Evolutionary conservation across 2,329 filamentous ascomycete species (phyloP), one percentile per base, ranked within the genome.

Genomic region (Aspergillus hiratsukae): DNA sequence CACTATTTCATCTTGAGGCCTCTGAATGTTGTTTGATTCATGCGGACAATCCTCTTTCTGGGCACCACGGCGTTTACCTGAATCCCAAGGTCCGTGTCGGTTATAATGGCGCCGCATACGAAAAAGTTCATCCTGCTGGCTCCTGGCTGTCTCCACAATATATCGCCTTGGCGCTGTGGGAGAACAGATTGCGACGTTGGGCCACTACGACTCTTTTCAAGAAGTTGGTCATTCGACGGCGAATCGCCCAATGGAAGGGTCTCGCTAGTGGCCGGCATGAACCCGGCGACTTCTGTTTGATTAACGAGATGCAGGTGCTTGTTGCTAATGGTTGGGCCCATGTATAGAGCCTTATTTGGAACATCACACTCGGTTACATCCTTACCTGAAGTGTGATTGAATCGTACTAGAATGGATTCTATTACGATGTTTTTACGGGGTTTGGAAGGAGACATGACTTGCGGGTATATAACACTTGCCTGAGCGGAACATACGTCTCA

Each of bases 21-120:
- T 88, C 85, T 14, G 89, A 92, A 72, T 91, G 88, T 75, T 92
- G 89, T 71, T 81, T 92, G 52, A 73, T 76, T 19, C 72, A 76
- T 41, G 69, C 67, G 3, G 74, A 76, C 53, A 75, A 75, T 55
- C 66, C 67, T 1, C 60, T 73, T 0, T 69, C 69, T 0, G 28
- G 43, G 2, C 45, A 61, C 3, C 65, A 67, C 31, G 72, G 73
- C 4, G 65, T 76, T 4, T 76, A 69, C 53, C 48, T 76, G 21
- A 76, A 76, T 49, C 74, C 74, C 3, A 59, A 66, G n/a, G 74
- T 76, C 1, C 69, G 74, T 3, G 72, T 76, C 1, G 73, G 72
- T 2, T 75, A 76, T 49, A 73, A 59, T 11, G 61, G 58, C 1
- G 45, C 58, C 1, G 68, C 68, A 3, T 69, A 71, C 49, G 51